These are phyloP conservation scores for Blastocystis sp. DNA, from an alignment of 352 stramenopile genomes.

Conservation along the genomic window DNA sequence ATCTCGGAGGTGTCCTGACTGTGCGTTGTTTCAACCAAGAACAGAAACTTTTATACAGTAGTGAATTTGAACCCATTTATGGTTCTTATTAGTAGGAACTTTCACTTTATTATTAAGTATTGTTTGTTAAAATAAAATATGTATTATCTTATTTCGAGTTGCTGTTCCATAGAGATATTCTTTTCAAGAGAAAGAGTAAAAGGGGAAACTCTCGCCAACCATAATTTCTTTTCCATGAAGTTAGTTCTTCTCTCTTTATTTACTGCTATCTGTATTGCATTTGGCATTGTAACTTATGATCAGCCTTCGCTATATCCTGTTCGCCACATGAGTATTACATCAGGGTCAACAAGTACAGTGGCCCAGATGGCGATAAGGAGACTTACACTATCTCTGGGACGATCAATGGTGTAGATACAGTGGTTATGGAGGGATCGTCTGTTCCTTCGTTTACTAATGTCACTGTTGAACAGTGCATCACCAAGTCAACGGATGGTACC, in stretches of 20 bases:
- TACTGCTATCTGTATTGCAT: background rate
- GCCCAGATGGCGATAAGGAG: background rate
- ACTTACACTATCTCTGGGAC: background rate
- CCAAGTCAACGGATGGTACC: background rate
- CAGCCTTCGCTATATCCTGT: background rate
- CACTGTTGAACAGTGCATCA: background rate
- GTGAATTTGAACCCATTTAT: background rate
- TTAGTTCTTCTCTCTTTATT: background rate
- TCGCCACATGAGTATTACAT: background rate
- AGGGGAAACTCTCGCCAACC: background rate
- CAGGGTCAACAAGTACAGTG: background rate
- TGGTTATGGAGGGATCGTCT: background rate
- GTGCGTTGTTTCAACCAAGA: background rate
- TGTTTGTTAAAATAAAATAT: slow-evolving; percentile 29
- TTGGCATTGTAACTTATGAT: background rate
- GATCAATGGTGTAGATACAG: background rate
- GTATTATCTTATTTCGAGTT: background rate
- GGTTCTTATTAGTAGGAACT: background rate
- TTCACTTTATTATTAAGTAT: background rate
- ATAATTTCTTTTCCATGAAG: background rate
- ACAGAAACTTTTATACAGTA: background rate
- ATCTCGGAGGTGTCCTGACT: background rate
- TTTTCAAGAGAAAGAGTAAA: background rate
- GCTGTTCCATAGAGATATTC: background rate
- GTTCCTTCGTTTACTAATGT: background rate